A percentile compares a stretch with the other conserved stretches of the same genome.
These are phyloP conservation scores for Pichia scutulata DNA, from an alignment of 805 yeast genomes.

Conservation along the genomic window DNA sequence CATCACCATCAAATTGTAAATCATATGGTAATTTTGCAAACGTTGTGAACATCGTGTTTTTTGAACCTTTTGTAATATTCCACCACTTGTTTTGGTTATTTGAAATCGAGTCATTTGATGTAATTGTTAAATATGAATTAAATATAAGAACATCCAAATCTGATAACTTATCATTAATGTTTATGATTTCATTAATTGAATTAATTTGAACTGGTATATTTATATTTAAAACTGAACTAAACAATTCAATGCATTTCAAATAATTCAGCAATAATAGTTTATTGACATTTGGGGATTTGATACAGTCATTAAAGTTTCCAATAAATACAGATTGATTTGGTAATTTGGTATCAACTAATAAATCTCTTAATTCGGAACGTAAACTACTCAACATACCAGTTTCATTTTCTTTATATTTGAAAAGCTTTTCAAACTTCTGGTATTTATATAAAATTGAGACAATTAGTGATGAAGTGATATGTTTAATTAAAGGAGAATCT, in stretches of 20 bases:
- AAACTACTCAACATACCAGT: conserved; percentile 7
- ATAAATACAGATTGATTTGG: conserved; percentile 46
- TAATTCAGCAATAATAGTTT: conserved; percentile 42
- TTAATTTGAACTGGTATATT: conserved; percentile 16
- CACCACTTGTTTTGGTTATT: conserved; percentile 64
- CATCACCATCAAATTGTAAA: conserved; percentile 13
- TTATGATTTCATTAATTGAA: conserved; percentile 8
- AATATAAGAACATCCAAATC: conserved; percentile 52
- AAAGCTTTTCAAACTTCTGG: conserved; percentile 27
- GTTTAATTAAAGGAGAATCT: conserved; percentile 47
- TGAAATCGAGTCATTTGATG: conserved; percentile 27
- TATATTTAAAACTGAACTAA: conserved; percentile 14
- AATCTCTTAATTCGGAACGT: conserved; percentile 18
- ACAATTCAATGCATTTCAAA: conserved; percentile 32
- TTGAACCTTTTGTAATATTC: conserved; percentile 39
- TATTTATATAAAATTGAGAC: conserved; percentile 48
- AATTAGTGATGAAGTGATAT: conserved; percentile 55
- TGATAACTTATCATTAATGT: conserved; percentile 24
- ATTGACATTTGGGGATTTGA: conserved; percentile 26
- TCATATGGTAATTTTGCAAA: conserved; percentile 43
- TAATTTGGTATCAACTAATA: conserved; percentile 24
- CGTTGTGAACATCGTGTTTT: conserved; percentile 59
- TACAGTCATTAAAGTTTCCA: conserved; percentile 35
- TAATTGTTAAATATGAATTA: conserved; percentile 55
- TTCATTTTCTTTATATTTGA: conserved; percentile 15